Percentiles rank a stretch among this genome's conserved stretches.
phyloP scores from a whole-genome alignment of 1,139 yeast genomes.

The Blastobotrys arbuscula region DNA sequence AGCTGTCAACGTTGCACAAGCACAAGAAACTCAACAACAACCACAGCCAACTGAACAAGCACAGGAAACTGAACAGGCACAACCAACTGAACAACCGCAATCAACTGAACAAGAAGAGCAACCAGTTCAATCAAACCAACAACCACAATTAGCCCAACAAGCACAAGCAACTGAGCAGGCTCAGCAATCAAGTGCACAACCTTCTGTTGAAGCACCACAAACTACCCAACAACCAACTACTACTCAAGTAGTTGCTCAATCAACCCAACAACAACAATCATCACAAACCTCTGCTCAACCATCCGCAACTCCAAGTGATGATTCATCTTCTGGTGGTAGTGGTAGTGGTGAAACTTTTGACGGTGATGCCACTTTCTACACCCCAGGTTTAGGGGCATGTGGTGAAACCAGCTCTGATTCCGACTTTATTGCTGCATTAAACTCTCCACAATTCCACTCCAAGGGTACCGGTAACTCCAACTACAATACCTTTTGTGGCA shows the following conservation, averaged over 20 bases:
- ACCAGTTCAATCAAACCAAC: constrained; percentile 12
- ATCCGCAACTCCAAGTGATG: constrained; percentile 21
- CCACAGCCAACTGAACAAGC: constrained; percentile 13
- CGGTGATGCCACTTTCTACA: constrained; percentile 59
- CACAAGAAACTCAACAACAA: not conserved
- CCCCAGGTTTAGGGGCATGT: constrained; percentile 58
- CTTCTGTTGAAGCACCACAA: too few species aligned
- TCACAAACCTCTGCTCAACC: constrained; percentile 19
- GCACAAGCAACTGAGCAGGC: constrained; percentile 11
- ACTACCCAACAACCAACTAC: constrained; percentile 2
- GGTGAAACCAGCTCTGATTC: constrained; percentile 44
- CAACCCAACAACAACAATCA: constrained; percentile 11
- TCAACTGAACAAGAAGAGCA: constrained; percentile 20
- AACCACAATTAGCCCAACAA: not conserved
- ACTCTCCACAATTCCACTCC: constrained; percentile 32
- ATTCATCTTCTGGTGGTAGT: constrained; percentile 23
- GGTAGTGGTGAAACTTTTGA: constrained; percentile 34
- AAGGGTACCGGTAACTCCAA: constrained; percentile 34
- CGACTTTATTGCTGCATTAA: constrained; percentile 45
- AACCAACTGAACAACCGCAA: constrained; percentile 23
- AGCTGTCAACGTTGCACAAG: constrained; percentile 15
- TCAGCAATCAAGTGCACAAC: not conserved
- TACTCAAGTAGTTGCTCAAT: not conserved
- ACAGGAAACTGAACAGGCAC: constrained; percentile 18
- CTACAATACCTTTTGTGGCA: constrained; percentile 46